Percentiles rank a stretch among this genome's conserved stretches.
Conservation (phyloP, 805 yeast genomes). For the Sugiyamaella valdiviana region DNA sequence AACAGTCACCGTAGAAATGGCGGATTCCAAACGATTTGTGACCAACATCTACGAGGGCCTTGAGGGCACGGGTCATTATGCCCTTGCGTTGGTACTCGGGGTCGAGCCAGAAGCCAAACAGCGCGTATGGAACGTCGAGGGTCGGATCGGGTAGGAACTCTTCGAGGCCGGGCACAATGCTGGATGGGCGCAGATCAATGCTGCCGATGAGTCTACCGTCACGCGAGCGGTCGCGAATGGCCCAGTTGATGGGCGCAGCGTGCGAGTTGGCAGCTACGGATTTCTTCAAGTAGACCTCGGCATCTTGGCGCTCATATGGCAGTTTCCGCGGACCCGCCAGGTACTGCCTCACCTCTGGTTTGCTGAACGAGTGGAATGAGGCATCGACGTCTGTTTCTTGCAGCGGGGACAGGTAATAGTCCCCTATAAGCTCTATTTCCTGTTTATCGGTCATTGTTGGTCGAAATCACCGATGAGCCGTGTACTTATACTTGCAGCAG, state of each 20-base stretch:
- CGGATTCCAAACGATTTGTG: conserved; percentile 1
- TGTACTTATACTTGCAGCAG: no score
- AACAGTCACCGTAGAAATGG: conserved; percentile 11
- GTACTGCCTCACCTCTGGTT: conserved; percentile 11
- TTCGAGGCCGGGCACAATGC: not conserved
- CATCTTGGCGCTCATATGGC: conserved; percentile 15
- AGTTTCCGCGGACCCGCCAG: conserved; percentile 12
- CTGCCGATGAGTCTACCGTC: conserved; percentile 11
- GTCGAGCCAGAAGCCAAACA: conserved; percentile 19
- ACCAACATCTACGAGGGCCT: conserved; percentile 11
- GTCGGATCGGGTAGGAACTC: conserved; percentile 1
- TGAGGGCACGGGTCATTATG: conserved; percentile 13
- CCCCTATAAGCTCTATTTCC: conserved; percentile 5
- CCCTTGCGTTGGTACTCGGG: conserved; percentile 18
- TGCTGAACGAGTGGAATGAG: conserved; percentile 8
- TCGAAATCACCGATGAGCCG: no score
- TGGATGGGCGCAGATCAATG: conserved; percentile 10
- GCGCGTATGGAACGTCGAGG: conserved; percentile 5
- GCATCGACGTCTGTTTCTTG: conserved; percentile 5
- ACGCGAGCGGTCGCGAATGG: conserved; percentile 12
- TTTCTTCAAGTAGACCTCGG: no score
- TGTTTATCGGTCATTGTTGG: not conserved
- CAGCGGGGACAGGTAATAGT: conserved; percentile 10
- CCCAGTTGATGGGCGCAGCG: conserved; percentile 3
- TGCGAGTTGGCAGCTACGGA: conserved; percentile 3